Conservation (phyloP, 2,329 filamentous ascomycete species). For the Juglanconis sp. region DNA sequence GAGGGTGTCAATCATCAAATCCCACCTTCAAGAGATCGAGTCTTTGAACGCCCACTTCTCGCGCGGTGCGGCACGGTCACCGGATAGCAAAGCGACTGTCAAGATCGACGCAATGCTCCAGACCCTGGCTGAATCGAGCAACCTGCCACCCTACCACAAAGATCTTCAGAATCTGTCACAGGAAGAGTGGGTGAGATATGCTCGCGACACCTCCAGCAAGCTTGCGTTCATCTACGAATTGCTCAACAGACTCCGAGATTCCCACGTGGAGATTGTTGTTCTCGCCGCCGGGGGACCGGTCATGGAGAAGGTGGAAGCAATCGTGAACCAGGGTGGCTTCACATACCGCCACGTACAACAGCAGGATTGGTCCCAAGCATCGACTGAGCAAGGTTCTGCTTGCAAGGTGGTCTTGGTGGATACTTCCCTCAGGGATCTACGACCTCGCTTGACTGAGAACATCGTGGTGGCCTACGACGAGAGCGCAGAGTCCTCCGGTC, state of each 20-base stretch:
- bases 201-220: conserved; percentile 56
- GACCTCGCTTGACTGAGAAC: conserved; percentile 24
- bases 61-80: conserved; percentile 34
- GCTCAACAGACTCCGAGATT: conserved; percentile 40
- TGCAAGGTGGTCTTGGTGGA: conserved; percentile 14
- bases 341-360: conserved; percentile 27
- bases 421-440: background rate
- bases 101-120: conserved; percentile 51
- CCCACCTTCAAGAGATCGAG: conserved; percentile 41
- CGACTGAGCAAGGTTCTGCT: conserved; percentile 12
- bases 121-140: conserved; percentile 52
- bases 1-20: conserved; percentile 48
- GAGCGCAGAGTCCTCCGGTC: conserved; percentile 39
- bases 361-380: conserved; percentile 13
- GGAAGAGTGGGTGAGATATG: conserved; percentile 48
- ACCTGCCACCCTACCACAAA: conserved; percentile 52
- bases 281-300: conserved; percentile 48
- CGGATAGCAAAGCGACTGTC: conserved; percentile 36
- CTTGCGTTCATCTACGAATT: conserved; percentile 58
- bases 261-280: conserved; percentile 49
- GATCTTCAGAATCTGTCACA: conserved; percentile 41
- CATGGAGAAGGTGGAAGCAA: conserved; percentile 48
- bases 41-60: conserved; percentile 43
- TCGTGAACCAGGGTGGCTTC: conserved; percentile 41
- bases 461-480: conserved; percentile 54